phyloP scores from a whole-genome alignment of 1,284 basidiomycete genomes.

The Stereum hirsutum region DNA sequence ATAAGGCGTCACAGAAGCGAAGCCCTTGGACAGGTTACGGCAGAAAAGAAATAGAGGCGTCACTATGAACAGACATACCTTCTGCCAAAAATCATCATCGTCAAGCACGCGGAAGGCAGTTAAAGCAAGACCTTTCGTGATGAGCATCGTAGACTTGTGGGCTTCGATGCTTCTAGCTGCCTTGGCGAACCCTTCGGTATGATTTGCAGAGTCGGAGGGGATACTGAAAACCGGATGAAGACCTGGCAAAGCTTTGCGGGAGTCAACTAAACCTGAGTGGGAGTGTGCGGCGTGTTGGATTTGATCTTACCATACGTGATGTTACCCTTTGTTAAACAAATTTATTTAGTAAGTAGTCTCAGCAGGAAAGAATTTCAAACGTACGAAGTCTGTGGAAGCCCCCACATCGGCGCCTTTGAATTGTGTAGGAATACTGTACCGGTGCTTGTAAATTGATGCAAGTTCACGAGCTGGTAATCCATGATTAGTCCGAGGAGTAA shows the following conservation, averaged over 20 bases:
- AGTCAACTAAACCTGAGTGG: no score
- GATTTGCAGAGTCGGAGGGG: slow-evolving; percentile 50
- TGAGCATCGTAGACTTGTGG: slow-evolving; percentile 46
- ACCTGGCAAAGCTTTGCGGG: slow-evolving; percentile 47
- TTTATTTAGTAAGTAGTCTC: neutral
- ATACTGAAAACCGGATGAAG: slow-evolving; percentile 63
- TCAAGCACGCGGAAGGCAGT: slow-evolving; percentile 48
- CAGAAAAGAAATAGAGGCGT: no score
- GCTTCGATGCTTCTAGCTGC: slow-evolving; percentile 53
- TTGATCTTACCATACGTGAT: slow-evolving; percentile 46
- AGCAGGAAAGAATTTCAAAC: neutral
- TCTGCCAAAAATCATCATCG: slow-evolving; percentile 46
- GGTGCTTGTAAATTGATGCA: no score
- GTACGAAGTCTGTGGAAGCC: slow-evolving; percentile 16
- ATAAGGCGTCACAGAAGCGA: no score
- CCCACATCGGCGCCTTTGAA: no score
- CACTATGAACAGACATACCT: no score
- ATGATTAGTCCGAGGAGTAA: no score
- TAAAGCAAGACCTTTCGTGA: slow-evolving; percentile 53
- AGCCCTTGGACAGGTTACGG: no score
- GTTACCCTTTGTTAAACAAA: no score
- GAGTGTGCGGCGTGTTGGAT: neutral
- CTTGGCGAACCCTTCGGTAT: slow-evolving; percentile 53
- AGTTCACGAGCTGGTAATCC: no score
- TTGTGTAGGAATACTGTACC: no score